These are phyloP conservation scores for Agaricales sp. DNA, from an alignment of 1,284 basidiomycete species.

Conservation along the genomic window DNA sequence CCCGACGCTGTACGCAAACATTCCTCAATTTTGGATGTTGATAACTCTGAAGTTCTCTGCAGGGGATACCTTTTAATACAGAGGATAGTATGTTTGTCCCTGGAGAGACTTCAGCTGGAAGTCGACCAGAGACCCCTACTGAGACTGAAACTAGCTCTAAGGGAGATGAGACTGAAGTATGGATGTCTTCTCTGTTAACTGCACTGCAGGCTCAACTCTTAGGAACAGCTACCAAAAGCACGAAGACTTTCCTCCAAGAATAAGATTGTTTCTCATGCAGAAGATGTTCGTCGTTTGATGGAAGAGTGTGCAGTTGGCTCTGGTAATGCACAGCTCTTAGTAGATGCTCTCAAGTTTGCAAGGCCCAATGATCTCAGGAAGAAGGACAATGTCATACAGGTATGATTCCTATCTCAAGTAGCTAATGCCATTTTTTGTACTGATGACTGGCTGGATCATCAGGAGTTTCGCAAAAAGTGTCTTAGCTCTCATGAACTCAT, in stretches of 20 bases:
- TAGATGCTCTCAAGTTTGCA: slow-evolving; percentile 52
- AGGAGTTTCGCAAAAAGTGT: slow-evolving; percentile 72
- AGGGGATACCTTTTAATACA: slow-evolving; percentile 65
- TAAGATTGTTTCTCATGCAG: slow-evolving; percentile 61
- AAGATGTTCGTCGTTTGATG: slow-evolving; percentile 67
- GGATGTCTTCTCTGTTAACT: no score
- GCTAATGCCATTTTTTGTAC: background rate
- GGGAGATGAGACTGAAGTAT: slow-evolving; percentile 5
- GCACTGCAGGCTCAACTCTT: no score
- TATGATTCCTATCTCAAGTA: slow-evolving; percentile 15
- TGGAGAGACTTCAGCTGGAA: slow-evolving; percentile 19
- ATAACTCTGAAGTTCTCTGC: background rate
- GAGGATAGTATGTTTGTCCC: slow-evolving; percentile 72
- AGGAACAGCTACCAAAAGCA: no score
- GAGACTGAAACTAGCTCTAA: no score
- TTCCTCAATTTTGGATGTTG: no score
- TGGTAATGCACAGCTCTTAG: slow-evolving; percentile 59
- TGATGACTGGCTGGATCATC: slow-evolving; percentile 4
- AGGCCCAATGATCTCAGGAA: slow-evolving; percentile 54
- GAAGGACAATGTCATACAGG: slow-evolving; percentile 48
- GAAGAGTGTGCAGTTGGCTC: slow-evolving; percentile 71
- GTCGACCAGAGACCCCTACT: slow-evolving; percentile 17
- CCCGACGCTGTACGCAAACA: slow-evolving; percentile 63
- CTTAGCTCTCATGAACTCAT: slow-evolving; percentile 64
- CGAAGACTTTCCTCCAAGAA: slow-evolving; percentile 33